Evolutionary conservation across 208 protist genomes (phyloP).

Genomic region (Trypanosoma avium): DNA sequence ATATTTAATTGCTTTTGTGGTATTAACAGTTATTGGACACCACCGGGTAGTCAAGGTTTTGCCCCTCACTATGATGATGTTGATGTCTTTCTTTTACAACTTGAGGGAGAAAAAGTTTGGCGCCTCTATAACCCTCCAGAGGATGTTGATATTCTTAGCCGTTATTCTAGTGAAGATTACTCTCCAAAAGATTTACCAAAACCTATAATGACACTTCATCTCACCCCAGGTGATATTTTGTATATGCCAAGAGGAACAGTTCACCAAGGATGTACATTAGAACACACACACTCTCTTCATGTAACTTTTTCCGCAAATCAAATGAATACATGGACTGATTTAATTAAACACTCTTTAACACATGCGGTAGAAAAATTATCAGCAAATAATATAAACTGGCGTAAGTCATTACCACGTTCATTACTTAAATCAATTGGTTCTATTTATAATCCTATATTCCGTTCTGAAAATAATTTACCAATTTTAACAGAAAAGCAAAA

Average conservation of each 20-base stretch:
- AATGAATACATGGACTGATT: conserved; percentile 70
- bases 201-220: conserved; percentile 52
- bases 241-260: conserved; percentile 95
- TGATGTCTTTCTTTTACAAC: conserved; percentile 95
- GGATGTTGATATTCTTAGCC: conserved; percentile 62
- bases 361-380: conserved; percentile 53
- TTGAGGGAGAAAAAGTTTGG: conserved; percentile 94
- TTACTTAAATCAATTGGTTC: conserved; percentile 38
- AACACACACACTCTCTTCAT: conserved; percentile 79
- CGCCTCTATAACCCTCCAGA: conserved; percentile 78
- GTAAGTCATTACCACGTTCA: conserved; percentile 39
- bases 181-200: conserved; percentile 70
- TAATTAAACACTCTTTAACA: conserved; percentile 39
- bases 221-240: conserved; percentile 91
- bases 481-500: conserved; percentile 29
- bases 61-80: conserved; percentile 97
- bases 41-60: conserved; percentile 86
- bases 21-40: conserved; percentile 95
- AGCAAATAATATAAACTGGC: conserved; percentile 56
- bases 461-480: conserved; percentile 23
- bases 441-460: conserved; percentile 39
- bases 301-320: conserved; percentile 93
- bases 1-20: conserved; percentile 87
- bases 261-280: conserved; percentile 84
- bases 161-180: conserved; percentile 81